Evolutionary conservation across 2,329 filamentous ascomycete species (phyloP).

Genomic region (Huntiella omanensis): DNA sequence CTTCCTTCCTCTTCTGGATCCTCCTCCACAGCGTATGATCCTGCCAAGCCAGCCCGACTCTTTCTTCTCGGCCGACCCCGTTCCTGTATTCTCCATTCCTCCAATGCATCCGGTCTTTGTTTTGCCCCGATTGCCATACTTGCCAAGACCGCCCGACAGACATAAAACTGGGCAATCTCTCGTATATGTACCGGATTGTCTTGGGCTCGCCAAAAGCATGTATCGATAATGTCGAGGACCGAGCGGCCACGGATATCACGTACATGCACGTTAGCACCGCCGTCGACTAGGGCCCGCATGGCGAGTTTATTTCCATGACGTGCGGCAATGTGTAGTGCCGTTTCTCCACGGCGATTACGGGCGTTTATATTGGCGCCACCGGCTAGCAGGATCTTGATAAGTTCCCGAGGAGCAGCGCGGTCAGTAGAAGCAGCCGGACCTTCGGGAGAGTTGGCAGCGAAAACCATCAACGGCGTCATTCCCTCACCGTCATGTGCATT

Average conservation of each 20-base stretch:
- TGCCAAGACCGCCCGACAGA: slow-evolving; percentile 27
- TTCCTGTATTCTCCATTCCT: slow-evolving; percentile 22
- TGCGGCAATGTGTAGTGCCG: slow-evolving; percentile 34
- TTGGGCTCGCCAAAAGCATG: slow-evolving; percentile 18
- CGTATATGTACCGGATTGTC: slow-evolving; percentile 22
- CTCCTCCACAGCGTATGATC: no score
- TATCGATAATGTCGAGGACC: slow-evolving; percentile 27
- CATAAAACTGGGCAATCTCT: slow-evolving; percentile 19
- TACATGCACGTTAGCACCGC: slow-evolving; percentile 28
- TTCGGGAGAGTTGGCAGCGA: slow-evolving; percentile 29
- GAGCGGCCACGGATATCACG: slow-evolving; percentile 26
- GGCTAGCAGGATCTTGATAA: slow-evolving; percentile 25
- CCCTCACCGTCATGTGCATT: slow-evolving; percentile 34
- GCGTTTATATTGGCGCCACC: slow-evolving; percentile 27
- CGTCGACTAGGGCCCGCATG: slow-evolving; percentile 25
- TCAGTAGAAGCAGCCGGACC: slow-evolving; percentile 25
- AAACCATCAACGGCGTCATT: slow-evolving; percentile 36
- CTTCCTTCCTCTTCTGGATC: no score
- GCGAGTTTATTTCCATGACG: slow-evolving; percentile 34
- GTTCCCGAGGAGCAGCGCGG: slow-evolving; percentile 18
- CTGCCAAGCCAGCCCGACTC: background rate
- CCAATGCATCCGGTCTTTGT: slow-evolving; percentile 21
- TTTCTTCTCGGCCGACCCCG: background rate
- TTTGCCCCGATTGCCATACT: slow-evolving; percentile 19
- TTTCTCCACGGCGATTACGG: slow-evolving; percentile 35